Evolutionary conservation across 2,329 filamentous ascomycete species (phyloP).

Genomic region (Fusarium pseudocircinatum): DNA sequence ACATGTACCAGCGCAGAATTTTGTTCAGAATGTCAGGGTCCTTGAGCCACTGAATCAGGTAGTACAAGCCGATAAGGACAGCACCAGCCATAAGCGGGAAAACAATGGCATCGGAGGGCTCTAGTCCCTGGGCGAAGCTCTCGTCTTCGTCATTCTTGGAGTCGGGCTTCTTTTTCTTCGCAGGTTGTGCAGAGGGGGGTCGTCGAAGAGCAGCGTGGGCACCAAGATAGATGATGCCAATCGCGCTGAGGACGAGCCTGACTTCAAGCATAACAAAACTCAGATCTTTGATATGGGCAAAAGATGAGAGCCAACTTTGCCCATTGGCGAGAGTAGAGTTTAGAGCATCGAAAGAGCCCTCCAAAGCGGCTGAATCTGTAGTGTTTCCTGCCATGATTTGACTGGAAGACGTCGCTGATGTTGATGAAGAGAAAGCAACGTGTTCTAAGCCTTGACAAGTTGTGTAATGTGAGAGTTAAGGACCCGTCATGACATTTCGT

Average conservation of each 20-base stretch:
- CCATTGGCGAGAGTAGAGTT: slow-evolving; percentile 45
- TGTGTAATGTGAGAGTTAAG: background rate
- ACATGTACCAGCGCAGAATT: slow-evolving; percentile 85
- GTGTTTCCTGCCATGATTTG: slow-evolving; percentile 40
- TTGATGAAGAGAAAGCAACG: slow-evolving; percentile 26
- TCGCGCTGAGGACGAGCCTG: slow-evolving; percentile 69
- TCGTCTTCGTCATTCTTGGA: slow-evolving; percentile 61
- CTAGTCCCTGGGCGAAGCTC: slow-evolving; percentile 60
- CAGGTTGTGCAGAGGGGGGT: slow-evolving; percentile 78
- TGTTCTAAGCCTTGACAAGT: slow-evolving; percentile 27
- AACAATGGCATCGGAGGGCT: slow-evolving; percentile 81
- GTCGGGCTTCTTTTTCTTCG: slow-evolving; percentile 57
- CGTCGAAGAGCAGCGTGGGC: slow-evolving; percentile 86
- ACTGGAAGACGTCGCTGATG: background rate
- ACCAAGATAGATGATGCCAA: slow-evolving; percentile 85
- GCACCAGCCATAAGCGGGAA: slow-evolving; percentile 82
- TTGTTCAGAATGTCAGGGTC: slow-evolving; percentile 85
- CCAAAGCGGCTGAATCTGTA: slow-evolving; percentile 15
- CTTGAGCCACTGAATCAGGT: slow-evolving; percentile 87
- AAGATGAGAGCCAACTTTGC: slow-evolving; percentile 36
- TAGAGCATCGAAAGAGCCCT: slow-evolving; percentile 43
- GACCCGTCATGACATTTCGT: background rate
- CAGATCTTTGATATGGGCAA: slow-evolving; percentile 47
- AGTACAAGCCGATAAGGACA: slow-evolving; percentile 81
- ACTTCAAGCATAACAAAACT: slow-evolving; percentile 58